These are phyloP conservation scores for Trichoderma endophyticum DNA, from an alignment of 2,329 filamentous ascomycete species.

Conservation along the genomic window DNA sequence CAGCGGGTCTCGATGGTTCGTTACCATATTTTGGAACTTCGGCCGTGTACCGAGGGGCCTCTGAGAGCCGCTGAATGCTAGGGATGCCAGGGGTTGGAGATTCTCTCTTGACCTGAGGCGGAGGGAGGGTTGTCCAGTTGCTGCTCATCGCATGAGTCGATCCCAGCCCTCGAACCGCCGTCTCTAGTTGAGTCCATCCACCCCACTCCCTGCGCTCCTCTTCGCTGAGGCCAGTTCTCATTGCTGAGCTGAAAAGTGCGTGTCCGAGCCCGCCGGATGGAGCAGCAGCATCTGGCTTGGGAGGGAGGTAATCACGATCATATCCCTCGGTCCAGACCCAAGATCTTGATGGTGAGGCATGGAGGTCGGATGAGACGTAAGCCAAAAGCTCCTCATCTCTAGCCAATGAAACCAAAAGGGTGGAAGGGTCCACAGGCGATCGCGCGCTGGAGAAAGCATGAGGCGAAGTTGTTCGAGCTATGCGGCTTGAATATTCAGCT, in stretches of 20 bases:
- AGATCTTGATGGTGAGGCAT: constrained; percentile 70
- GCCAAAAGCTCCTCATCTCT: constrained; percentile 84
- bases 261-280: constrained; percentile 31
- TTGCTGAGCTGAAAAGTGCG: constrained; percentile 44
- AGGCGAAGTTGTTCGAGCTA: constrained; percentile 35
- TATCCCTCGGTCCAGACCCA: constrained; percentile 73
- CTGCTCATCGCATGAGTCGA: constrained; percentile 21
- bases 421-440: constrained; percentile 32
- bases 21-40: constrained; percentile 26
- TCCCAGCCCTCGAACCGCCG: constrained; percentile 34
- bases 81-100: constrained; percentile 26
- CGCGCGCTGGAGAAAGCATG: constrained; percentile 31
- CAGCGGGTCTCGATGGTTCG: constrained; percentile 26
- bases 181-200: constrained; percentile 74
- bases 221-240: constrained; percentile 50
- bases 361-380: constrained; percentile 82
- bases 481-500: constrained; percentile 42
- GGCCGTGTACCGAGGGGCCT: constrained; percentile 31
- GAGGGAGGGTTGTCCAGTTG: constrained; percentile 31
- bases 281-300: constrained; percentile 21
- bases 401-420: constrained; percentile 33
- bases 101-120: constrained; percentile 38
- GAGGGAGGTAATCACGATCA: constrained; percentile 45
- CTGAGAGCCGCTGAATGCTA: constrained; percentile 30
- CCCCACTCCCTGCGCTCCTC: constrained; percentile 68